Evolutionary conservation across 2,329 filamentous ascomycete species (phyloP).

Genomic region (Neurospora sp.): DNA sequence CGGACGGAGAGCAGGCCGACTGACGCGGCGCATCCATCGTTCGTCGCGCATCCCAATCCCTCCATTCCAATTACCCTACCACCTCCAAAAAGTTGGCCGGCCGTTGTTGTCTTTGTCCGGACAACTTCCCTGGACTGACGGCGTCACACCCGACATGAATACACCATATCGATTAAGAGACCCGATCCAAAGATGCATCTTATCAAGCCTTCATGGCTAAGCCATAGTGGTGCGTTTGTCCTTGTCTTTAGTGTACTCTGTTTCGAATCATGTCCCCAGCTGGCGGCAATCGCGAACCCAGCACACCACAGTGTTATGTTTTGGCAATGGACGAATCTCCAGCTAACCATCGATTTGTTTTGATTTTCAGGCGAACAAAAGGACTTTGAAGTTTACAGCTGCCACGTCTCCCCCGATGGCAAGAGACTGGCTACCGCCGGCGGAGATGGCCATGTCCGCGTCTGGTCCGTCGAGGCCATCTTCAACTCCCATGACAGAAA

Average conservation of each 20-base stretch:
- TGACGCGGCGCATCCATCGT: not conserved
- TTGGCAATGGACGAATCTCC: not conserved
- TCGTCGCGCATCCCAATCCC: not conserved
- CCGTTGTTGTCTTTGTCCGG: not conserved
- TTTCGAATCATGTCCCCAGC: not conserved
- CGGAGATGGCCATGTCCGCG: slow-evolving; percentile 92
- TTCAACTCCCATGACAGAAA: slow-evolving; percentile 64
- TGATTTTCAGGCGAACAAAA: slow-evolving; percentile 70
- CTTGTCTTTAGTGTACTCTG: not conserved
- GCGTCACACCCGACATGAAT: slow-evolving; percentile 16
- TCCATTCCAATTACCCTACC: not conserved
- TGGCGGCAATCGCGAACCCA: not conserved
- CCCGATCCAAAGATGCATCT: slow-evolving; percentile 54
- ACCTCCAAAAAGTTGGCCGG: slow-evolving; percentile 2
- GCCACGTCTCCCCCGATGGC: slow-evolving; percentile 92
- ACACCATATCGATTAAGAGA: slow-evolving; percentile 13
- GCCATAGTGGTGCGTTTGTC: slow-evolving; percentile 64
- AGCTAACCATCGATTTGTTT: slow-evolving; percentile 8
- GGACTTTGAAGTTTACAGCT: slow-evolving; percentile 97
- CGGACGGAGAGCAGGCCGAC: not conserved
- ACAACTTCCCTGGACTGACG: not conserved
- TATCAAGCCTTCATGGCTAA: slow-evolving; percentile 92
- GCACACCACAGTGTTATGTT: not conserved
- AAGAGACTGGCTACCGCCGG: slow-evolving; percentile 85
- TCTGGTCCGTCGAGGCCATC: slow-evolving; percentile 95